These are phyloP conservation scores for Gardenia jasminoides DNA, from an alignment of 257 asterid species.

Conservation along the genomic window DNA sequence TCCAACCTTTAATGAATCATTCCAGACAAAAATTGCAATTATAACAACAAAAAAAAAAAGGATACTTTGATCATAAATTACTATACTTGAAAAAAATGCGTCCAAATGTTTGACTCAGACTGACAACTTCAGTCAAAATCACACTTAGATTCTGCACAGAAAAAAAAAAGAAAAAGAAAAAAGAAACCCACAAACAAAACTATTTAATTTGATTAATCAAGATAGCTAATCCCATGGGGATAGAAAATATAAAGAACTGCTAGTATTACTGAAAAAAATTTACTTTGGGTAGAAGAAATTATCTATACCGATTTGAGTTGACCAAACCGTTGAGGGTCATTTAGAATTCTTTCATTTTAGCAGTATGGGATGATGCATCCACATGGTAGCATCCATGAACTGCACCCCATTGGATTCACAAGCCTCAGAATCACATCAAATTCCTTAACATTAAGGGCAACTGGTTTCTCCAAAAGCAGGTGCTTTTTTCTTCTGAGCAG, in stretches of 20 bases:
- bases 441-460: slow-evolving; percentile 52
- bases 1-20: too few species aligned
- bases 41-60: too few species aligned
- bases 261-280: too few species aligned
- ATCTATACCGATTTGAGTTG: slow-evolving; percentile 54
- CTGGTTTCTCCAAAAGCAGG: slow-evolving; percentile 71
- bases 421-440: slow-evolving; percentile 63
- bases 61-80: too few species aligned
- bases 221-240: too few species aligned
- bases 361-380: slow-evolving; percentile 85
- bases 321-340: slow-evolving; percentile 49
- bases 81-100: too few species aligned
- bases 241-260: neutral
- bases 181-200: neutral
- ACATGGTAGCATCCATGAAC: slow-evolving; percentile 84
- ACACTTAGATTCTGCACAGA: too few species aligned
- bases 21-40: too few species aligned
- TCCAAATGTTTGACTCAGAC: too few species aligned
- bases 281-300: too few species aligned
- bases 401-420: slow-evolving; percentile 75
- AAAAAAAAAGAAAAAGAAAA: too few species aligned
- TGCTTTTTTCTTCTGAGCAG: slow-evolving; percentile 71
- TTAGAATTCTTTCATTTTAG: slow-evolving; percentile 62
- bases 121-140: too few species aligned
- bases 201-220: neutral